Evolutionary conservation across 1,284 basidiomycete species (phyloP).

Genomic region (Wallemia hederae): DNA sequence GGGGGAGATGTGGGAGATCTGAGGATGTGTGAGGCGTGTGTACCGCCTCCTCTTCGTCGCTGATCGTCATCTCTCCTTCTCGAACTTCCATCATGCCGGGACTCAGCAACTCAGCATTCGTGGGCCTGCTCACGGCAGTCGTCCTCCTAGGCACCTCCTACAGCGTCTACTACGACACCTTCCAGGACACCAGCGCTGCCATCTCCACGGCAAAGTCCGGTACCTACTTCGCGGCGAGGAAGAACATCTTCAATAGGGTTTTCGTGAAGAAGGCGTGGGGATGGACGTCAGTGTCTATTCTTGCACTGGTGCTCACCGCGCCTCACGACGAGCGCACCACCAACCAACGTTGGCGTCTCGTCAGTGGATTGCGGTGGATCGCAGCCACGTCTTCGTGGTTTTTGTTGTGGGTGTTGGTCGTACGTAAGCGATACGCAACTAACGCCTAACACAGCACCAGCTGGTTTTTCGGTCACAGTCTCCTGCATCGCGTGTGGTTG

Average conservation of each 20-base stretch:
- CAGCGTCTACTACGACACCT: constrained; percentile 26
- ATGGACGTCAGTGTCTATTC: constrained; percentile 49
- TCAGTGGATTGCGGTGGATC: not conserved
- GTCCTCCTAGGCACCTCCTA: constrained; percentile 25
- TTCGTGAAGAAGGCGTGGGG: constrained; percentile 81
- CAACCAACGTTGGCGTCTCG: not conserved
- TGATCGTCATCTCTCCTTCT: too few species aligned
- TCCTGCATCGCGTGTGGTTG: constrained; percentile 44
- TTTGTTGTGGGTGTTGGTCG: not conserved
- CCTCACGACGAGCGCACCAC: not conserved
- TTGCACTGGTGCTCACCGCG: constrained; percentile 22
- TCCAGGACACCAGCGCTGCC: constrained; percentile 39
- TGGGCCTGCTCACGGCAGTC: constrained; percentile 15
- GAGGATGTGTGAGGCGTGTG: too few species aligned
- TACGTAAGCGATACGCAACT: not conserved
- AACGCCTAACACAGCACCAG: constrained; percentile 21
- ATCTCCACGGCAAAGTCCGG: constrained; percentile 29
- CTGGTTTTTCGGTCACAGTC: constrained; percentile 75
- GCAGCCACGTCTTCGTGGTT: not conserved
- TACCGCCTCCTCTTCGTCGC: too few species aligned
- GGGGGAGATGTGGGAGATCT: too few species aligned
- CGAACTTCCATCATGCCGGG: not conserved
- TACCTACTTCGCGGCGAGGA: constrained; percentile 58
- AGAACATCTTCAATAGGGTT: constrained; percentile 48
- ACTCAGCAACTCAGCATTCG: not conserved